Percentiles rank a stretch among this genome's conserved stretches.
phyloP scores from a whole-genome alignment of 257 asterid genomes.

The Vinca minor region DNA sequence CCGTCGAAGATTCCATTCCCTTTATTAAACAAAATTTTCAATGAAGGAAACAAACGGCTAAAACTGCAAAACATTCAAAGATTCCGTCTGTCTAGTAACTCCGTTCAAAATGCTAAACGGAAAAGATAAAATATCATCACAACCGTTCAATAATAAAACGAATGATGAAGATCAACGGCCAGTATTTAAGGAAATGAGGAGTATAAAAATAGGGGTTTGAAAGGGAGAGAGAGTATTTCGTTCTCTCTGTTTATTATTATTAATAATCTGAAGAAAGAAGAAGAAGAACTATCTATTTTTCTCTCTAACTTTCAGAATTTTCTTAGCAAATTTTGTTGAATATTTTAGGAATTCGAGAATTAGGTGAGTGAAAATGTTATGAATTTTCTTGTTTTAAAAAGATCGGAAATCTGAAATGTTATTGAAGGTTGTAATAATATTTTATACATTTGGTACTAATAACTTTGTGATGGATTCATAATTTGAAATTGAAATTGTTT shows the following conservation, averaged over 20 bases:
- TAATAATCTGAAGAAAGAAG: constrained; percentile 23
- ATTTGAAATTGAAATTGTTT: constrained; percentile 6
- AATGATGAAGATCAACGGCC: not conserved
- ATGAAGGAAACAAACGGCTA: not conserved
- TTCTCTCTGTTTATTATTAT: too few relatives aligned
- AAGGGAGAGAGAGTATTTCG: constrained; percentile 40
- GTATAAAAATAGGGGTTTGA: constrained; percentile 50
- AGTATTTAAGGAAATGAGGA: constrained; percentile 18
- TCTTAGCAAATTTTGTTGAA: constrained; percentile 9
- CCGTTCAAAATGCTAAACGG: not conserved
- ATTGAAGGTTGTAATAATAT: too few relatives aligned
- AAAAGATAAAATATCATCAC: not conserved
- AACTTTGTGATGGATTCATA: not conserved
- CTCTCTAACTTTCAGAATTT: constrained; percentile 14
- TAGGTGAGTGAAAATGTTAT: constrained; percentile 48
- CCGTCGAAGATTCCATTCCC: constrained; percentile 16
- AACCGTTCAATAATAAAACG: not conserved
- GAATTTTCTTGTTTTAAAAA: constrained; percentile 12
- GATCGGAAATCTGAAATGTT: not conserved
- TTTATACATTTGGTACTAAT: not conserved
- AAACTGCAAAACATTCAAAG: not conserved
- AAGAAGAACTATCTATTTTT: constrained; percentile 24
- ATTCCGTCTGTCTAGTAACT: constrained; percentile 4
- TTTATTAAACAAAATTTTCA: not conserved
- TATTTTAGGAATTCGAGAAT: not conserved